Percentiles rank a stretch among this genome's conserved stretches.
phyloP scores from a whole-genome alignment of 257 asterid genomes.

The Solanum rostratum region DNA sequence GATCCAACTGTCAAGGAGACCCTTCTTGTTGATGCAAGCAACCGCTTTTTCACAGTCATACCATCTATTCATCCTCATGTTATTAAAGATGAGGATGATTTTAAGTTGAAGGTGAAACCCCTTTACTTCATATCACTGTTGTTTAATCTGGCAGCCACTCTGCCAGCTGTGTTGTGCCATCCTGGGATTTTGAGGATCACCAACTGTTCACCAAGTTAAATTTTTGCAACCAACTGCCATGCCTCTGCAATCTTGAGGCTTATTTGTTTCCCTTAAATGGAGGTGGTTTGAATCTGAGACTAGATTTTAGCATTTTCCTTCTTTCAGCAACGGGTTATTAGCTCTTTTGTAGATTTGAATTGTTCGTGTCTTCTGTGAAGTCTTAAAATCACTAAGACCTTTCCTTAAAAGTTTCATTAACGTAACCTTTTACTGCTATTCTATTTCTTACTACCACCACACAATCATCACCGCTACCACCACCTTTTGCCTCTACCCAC shows the following conservation, averaged over 20 bases:
- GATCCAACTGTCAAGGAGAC: conserved; percentile 53
- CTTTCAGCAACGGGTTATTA: neutral
- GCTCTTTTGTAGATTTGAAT: neutral
- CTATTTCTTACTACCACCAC: neutral
- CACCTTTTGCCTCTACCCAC: neutral
- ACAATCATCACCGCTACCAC: neutral
- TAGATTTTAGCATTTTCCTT: neutral
- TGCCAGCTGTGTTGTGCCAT: neutral
- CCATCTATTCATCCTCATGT: conserved; percentile 92
- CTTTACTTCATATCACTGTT: neutral
- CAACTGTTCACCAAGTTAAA: neutral
- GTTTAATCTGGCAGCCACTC: neutral
- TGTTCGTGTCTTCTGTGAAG: neutral
- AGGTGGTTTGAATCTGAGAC: neutral
- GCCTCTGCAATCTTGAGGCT: neutral
- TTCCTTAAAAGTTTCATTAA: neutral
- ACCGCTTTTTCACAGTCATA: conserved; percentile 84
- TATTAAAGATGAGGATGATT: conserved; percentile 76
- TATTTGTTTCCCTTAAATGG: neutral
- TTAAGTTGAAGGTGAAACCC: conserved; percentile 58
- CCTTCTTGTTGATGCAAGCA: conserved; percentile 85
- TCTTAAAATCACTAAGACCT: neutral
- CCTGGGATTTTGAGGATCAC: neutral
- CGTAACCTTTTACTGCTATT: neutral
- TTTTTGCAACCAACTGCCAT: neutral